phyloP scores from a whole-genome alignment of 2,329 filamentous ascomycete species.

The Hymenotorrendiella dingleyae region DNA sequence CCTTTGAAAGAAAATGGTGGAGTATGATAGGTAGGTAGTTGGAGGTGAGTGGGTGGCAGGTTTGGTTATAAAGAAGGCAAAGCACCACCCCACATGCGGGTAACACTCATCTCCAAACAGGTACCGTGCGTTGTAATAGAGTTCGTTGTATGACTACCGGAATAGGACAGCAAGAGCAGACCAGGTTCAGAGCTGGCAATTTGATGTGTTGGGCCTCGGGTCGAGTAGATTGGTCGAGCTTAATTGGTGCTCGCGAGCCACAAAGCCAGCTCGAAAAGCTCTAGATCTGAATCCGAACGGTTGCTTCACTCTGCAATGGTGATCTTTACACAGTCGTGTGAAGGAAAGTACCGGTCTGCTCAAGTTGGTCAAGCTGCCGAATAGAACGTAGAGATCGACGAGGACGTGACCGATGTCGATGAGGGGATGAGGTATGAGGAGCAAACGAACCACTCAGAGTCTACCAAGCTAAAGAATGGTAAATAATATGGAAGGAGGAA shows the following conservation, averaged over 20 bases:
- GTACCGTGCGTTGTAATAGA: constrained; percentile 25
- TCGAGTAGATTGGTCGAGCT: constrained; percentile 21
- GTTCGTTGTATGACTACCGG: constrained; percentile 15
- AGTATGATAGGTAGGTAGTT: constrained; percentile 14
- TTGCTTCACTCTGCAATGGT: constrained; percentile 21
- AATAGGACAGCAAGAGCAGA: constrained; percentile 19
- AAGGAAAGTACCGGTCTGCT: constrained; percentile 15
- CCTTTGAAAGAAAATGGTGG: constrained; percentile 22
- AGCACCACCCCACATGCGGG: constrained; percentile 25
- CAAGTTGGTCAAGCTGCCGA: constrained; percentile 16
- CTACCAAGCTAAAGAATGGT: constrained; percentile 13
- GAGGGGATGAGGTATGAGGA: constrained; percentile 6
- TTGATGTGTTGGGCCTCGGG: constrained; percentile 15
- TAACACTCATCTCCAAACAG: constrained; percentile 20
- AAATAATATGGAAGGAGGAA: constrained; percentile 4
- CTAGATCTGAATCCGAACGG: constrained; percentile 21
- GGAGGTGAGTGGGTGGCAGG: constrained; percentile 20
- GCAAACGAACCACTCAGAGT: constrained; percentile 17
- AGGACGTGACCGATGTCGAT: constrained; percentile 11
- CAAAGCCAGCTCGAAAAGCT: constrained; percentile 19
- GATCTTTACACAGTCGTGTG: constrained; percentile 20
- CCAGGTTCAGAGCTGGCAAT: constrained; percentile 20
- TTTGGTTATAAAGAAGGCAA: constrained; percentile 25
- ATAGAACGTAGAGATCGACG: constrained; percentile 19
- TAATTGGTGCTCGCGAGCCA: constrained; percentile 25